Conservation (phyloP, 2,329 filamentous ascomycete genomes). For the Epichloe coenophiala region DNA sequence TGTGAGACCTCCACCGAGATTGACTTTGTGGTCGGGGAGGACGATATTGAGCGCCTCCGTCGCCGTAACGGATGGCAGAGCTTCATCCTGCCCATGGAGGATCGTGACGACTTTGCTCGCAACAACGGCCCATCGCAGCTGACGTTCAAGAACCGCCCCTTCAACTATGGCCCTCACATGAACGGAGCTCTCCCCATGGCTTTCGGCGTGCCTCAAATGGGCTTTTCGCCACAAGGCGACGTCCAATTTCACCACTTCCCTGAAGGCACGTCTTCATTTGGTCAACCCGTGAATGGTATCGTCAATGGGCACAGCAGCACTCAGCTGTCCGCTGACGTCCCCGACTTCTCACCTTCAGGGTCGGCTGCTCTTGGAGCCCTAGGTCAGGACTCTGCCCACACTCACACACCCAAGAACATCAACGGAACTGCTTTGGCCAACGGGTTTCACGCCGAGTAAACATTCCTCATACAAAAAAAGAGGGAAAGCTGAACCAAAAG, state of each 20-base stretch:
- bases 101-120: conserved; percentile 60
- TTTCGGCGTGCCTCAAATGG: conserved; percentile 17
- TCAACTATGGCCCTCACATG: conserved; percentile 16
- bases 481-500: neutral
- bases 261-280: conserved; percentile 19
- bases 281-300: conserved; percentile 22
- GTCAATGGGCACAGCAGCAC: conserved; percentile 15
- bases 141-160: conserved; percentile 22
- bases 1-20: conserved; percentile 59
- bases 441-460: conserved; percentile 5
- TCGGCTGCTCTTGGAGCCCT: neutral
- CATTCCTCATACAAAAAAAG: neutral
- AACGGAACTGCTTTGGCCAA: conserved; percentile 7
- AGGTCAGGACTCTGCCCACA: neutral
- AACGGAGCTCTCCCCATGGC: conserved; percentile 18
- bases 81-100: conserved; percentile 60
- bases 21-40: conserved; percentile 62
- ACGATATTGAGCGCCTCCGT: conserved; percentile 68
- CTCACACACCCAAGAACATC: neutral
- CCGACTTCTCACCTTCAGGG: conserved; percentile 25
- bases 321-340: conserved; percentile 25
- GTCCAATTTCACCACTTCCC: conserved; percentile 17
- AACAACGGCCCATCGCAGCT: conserved; percentile 48
- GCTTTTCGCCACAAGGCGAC: conserved; percentile 16
- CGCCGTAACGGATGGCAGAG: conserved; percentile 63